Conservation (phyloP, 2,329 filamentous ascomycete genomes). For the Pseudogymnoascus sp. region DNA sequence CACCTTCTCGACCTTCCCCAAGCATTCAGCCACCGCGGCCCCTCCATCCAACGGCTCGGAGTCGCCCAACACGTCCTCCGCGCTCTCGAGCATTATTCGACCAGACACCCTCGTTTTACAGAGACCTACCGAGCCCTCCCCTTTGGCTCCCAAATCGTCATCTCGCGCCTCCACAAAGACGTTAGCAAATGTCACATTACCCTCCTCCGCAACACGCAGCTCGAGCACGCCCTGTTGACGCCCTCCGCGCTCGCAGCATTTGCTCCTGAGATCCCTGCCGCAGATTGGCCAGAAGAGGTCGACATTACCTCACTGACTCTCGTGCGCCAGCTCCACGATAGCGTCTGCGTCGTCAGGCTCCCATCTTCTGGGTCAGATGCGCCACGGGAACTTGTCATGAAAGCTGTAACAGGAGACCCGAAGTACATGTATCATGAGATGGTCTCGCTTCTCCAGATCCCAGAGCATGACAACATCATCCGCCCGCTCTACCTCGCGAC, state of each 20-base stretch:
- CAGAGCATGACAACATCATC: slow-evolving; percentile 47
- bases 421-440: slow-evolving; percentile 58
- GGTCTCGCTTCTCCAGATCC: slow-evolving; percentile 45
- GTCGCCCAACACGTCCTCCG: slow-evolving; percentile 49
- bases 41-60: slow-evolving; percentile 34
- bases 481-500: slow-evolving; percentile 47
- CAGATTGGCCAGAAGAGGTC: slow-evolving; percentile 28
- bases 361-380: slow-evolving; percentile 21
- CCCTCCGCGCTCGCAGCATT: neutral
- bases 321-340: slow-evolving; percentile 50
- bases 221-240: neutral
- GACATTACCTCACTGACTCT: slow-evolving; percentile 46
- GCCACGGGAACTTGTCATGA: slow-evolving; percentile 44
- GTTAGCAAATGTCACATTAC: slow-evolving; percentile 24
- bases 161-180: slow-evolving; percentile 44
- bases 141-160: slow-evolving; percentile 51
- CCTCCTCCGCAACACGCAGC: neutral
- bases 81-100: slow-evolving; percentile 46
- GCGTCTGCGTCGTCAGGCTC: slow-evolving; percentile 44
- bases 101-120: slow-evolving; percentile 18
- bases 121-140: slow-evolving; percentile 41
- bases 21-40: neutral
- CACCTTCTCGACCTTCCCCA: slow-evolving; percentile 33
- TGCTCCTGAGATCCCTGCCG: neutral
- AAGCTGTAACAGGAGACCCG: slow-evolving; percentile 49